Percentiles rank a stretch among this genome's conserved stretches.
phyloP scores from a whole-genome alignment of 306 rosid species.

The Castanopsis chinensis region DNA sequence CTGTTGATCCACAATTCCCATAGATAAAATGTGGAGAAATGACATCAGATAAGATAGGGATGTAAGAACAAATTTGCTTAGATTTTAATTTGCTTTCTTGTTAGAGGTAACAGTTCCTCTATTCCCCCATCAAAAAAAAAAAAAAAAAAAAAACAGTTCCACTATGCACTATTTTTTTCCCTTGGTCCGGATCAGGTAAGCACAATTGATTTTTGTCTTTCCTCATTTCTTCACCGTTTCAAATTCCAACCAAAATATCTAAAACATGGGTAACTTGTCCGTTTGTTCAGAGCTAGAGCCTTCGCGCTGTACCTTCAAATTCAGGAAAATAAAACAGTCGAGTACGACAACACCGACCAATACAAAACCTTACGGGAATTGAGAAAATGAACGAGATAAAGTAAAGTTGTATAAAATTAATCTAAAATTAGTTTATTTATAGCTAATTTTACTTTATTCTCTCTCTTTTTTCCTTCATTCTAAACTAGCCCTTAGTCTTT shows the following conservation, averaged over 20 bases:
- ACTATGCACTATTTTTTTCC: neutral
- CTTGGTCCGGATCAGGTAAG: neutral
- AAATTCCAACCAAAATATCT: neutral
- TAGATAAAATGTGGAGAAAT: no score
- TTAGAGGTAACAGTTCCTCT: neutral
- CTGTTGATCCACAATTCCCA: no score
- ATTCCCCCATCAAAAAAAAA: no score
- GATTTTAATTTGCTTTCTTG: neutral
- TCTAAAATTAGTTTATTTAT: no score
- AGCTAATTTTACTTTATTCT: fast-evolving
- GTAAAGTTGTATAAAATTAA: no score
- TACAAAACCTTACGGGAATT: no score
- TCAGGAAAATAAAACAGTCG: no score
- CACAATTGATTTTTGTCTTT: neutral
- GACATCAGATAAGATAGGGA: no score
- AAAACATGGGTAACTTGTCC: neutral
- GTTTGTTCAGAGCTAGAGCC: no score
- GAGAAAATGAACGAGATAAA: no score
- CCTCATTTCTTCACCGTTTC: neutral
- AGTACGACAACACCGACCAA: no score
- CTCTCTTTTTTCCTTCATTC: fast-evolving
- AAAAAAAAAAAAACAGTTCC: neutral
- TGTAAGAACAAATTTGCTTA: neutral
- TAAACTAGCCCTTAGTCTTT: fast-evolving
- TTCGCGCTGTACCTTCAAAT: no score